Base-by-base conservation (phyloP, 2,329 filamentous ascomycete genomes). In the Trichoderma atrobrunneum region DNA sequence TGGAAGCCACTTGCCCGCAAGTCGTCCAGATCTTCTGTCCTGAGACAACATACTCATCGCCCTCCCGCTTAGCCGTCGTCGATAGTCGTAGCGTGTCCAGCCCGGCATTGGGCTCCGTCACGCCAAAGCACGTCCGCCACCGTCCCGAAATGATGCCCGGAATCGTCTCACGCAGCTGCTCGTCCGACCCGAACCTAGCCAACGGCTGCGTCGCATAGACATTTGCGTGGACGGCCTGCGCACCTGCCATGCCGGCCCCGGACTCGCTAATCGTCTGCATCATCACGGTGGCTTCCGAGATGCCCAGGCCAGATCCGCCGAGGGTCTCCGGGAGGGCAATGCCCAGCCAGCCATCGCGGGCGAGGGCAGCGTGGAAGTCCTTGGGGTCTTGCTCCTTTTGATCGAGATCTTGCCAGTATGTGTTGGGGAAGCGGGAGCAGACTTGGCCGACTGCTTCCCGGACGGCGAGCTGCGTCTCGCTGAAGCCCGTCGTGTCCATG, bases 11-110 rank as follows among this genome's bases (percentile, higher is more conserved):
- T 79, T 97, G 93, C 0, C 93, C 93, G 68, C 90, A 95, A 0
- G 93, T 93, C 70, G 96, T 97, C 93, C 93, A 97, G 70, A 95
- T 95, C 82, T 97, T 97, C 79, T 95, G 92, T 0, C 93, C 93
- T 0, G 88, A 88, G 12, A 97, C 86, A 1, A 82, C 84, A 78
- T 95, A 97, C 5, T 84, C 86, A 16, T 87, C 88, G 24, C 89
- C 87, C 3, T 73, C 70, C 48, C 80, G 77, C 75, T 80, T 86
- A 0, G 93, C 93, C 7, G 83, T 81, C 0, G 93, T 95, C 51
- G 85, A 86, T 4, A 97, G 83, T 56, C 90, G 88, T 12, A 95
- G 83, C 0, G 93, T 97, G 72, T 97, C 91, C 1, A 97, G 87
- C 0, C 93, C 93, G 0, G 92, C 90, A 74, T 94, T 91, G 0